Evolutionary conservation across 2,329 filamentous ascomycete species (phyloP), one percentile per base, ranked within the genome.

Genomic region (Alternaria metachromatica): DNA sequence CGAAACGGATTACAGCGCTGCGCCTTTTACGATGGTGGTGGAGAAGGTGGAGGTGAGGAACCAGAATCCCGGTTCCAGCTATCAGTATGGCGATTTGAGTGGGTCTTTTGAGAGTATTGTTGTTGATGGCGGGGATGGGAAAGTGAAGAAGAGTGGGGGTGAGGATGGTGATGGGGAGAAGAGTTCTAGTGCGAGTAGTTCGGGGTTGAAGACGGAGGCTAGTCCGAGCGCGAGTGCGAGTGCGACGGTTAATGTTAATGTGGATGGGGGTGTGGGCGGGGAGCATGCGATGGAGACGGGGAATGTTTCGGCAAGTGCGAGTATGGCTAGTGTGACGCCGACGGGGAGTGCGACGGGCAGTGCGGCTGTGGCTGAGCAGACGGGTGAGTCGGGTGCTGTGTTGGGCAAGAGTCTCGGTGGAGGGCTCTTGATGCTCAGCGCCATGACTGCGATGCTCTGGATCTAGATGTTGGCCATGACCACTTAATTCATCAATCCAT

Each of bases 11-110:
- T 83, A 82, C 66, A 68, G 61, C 51, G 62, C 82, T 37, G 83
- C 66, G 5, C 84, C 84, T 2, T 86, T 82, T 77, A 81, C 74
- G 55, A 86, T 86, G 84, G 78, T 77, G 55, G 81, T 87, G 44
- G 78, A 84, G 74, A 79, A 71, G 37, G 80, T 87, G 46, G 81
- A 78, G 57, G 81, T 87, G 61, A 77, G 79, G 48, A 86, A 87
- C 73, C 81, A 83, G 72, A 82, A 83, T 65, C 84, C 84, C 3
- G 84, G 80, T 10, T 77, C 69, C 25, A 73, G 78, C 46, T 87
- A 87, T 77, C 72, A 76, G 54, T 87, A 83, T 68, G 73, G 75
- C 37, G 85, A 86, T 71, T 70, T 71, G 64, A 80, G 76, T 21
- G 85, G 85, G 25, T 73, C 65, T 33, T 85, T 70, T 55, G 58